A percentile compares a stretch with the other conserved stretches of the same genome.
phyloP scores from a whole-genome alignment of 2,329 filamentous ascomycete species.

The Septoria linicola region DNA sequence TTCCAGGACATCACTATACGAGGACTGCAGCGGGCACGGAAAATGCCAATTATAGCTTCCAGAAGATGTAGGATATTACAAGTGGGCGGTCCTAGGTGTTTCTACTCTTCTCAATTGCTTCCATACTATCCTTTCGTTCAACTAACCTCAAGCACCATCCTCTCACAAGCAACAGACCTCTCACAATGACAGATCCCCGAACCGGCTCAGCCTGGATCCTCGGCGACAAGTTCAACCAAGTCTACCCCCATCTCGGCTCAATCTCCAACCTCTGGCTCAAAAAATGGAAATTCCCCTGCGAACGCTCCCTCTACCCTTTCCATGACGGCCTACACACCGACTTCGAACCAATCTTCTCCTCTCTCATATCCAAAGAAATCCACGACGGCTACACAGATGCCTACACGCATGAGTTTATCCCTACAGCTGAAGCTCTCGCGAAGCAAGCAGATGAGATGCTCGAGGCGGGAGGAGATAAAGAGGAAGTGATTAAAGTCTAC shows the following conservation, averaged over 20 bases:
- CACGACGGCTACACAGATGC: slow-evolving; percentile 42
- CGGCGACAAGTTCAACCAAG: slow-evolving; percentile 49
- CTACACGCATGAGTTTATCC: slow-evolving; percentile 41
- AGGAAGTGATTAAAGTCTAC: slow-evolving; percentile 37
- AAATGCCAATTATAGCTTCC: too few relatives aligned
- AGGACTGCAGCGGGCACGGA: too few relatives aligned
- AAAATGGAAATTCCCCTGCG: slow-evolving; percentile 40
- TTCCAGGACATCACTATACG: neutral
- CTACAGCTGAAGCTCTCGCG: slow-evolving; percentile 36
- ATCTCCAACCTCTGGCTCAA: slow-evolving; percentile 55
- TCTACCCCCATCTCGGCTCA: slow-evolving; percentile 58
- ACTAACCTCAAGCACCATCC: too few relatives aligned
- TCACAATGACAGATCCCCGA: slow-evolving; percentile 30
- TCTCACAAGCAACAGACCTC: neutral
- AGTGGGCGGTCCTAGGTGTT: too few relatives aligned
- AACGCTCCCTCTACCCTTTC: slow-evolving; percentile 36
- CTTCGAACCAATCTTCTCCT: slow-evolving; percentile 41
- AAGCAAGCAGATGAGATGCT: slow-evolving; percentile 32
- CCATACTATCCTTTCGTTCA: too few relatives aligned
- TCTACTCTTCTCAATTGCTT: too few relatives aligned
- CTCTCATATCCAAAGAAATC: slow-evolving; percentile 39
- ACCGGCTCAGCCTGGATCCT: slow-evolving; percentile 41
- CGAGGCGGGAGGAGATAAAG: slow-evolving; percentile 27
- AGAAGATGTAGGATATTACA: too few relatives aligned
- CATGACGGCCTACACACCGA: slow-evolving; percentile 38